phyloP scores from a whole-genome alignment of 2,329 filamentous ascomycete species.

The Ceratocystiopsis sp. region DNA sequence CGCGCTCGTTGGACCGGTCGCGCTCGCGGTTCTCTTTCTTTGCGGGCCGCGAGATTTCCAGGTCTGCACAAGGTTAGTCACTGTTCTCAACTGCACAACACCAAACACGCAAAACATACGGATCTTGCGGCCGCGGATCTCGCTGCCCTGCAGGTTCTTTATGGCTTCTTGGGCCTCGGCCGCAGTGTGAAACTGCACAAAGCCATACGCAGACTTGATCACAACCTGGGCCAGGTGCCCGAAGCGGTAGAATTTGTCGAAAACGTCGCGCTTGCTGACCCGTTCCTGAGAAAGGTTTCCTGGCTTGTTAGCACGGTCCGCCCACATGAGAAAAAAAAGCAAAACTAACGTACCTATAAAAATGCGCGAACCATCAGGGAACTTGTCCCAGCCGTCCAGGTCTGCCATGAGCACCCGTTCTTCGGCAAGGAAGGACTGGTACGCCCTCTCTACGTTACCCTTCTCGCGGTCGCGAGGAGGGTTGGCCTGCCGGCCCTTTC shows the following conservation, averaged over 20 bases:
- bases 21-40: slow-evolving; percentile 43
- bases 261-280: slow-evolving; percentile 85
- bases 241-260: slow-evolving; percentile 73
- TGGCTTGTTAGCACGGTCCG: slow-evolving; percentile 25
- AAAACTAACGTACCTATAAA: slow-evolving; percentile 51
- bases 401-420: slow-evolving; percentile 62
- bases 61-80: slow-evolving; percentile 33
- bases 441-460: slow-evolving; percentile 32
- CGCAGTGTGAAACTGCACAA: slow-evolving; percentile 77
- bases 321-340: slow-evolving; percentile 10
- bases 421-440: slow-evolving; percentile 55
- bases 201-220: slow-evolving; percentile 91
- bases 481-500: not conserved
- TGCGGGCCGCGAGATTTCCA: slow-evolving; percentile 80
- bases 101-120: slow-evolving; percentile 39
- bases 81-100: too few relatives aligned
- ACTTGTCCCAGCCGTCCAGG: slow-evolving; percentile 58
- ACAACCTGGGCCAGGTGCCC: slow-evolving; percentile 86
- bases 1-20: slow-evolving; percentile 38
- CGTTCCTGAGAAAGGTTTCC: slow-evolving; percentile 87
- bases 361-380: slow-evolving; percentile 58
- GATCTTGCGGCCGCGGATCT: slow-evolving; percentile 80
- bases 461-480: slow-evolving; percentile 2
- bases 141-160: slow-evolving; percentile 58
- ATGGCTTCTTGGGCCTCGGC: slow-evolving; percentile 61